A percentile compares a stretch with the other conserved stretches of the same genome.
Evolutionary conservation across 805 yeast species (phyloP).

Genomic region (Candida coquimbonensis): DNA sequence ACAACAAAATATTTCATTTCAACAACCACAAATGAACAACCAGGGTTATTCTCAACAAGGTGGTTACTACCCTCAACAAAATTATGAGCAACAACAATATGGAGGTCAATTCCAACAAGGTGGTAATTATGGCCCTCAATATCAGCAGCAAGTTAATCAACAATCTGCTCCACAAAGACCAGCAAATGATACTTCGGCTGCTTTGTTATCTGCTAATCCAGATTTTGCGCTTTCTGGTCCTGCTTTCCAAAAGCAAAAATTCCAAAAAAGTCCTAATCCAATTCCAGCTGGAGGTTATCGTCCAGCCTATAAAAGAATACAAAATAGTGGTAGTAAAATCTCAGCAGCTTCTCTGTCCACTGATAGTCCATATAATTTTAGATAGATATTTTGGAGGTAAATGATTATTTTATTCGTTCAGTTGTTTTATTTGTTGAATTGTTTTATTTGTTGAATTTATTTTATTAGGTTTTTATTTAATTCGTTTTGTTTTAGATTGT

Average conservation of each 20-base stretch:
- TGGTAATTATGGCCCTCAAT: background rate
- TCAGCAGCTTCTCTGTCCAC: constrained; percentile 35
- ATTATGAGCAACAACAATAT: background rate
- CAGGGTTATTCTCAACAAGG: background rate
- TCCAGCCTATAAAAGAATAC: constrained; percentile 34
- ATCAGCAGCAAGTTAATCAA: background rate
- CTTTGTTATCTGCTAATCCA: constrained; percentile 41
- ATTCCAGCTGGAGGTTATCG: constrained; percentile 21
- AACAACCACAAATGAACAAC: background rate
- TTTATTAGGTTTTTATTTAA: background rate
- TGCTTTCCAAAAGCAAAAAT: constrained; percentile 9
- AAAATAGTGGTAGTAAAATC: constrained; percentile 23
- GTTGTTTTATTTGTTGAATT: background rate
- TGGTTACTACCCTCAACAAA: background rate
- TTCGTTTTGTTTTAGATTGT: background rate
- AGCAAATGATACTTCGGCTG: constrained; percentile 29
- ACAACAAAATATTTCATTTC: constrained; percentile 1
- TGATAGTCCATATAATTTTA: constrained; percentile 40
- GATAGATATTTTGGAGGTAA: constrained; percentile 14
- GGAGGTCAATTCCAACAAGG: background rate
- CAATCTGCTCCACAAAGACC: background rate
- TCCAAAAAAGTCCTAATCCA: constrained; percentile 7
- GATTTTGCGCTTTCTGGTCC: constrained; percentile 32
- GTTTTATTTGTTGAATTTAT: background rate
- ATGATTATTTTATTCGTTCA: background rate